Conservation (phyloP, 2,329 filamentous ascomycete species). For the Arthrobotrys iridis region DNA sequence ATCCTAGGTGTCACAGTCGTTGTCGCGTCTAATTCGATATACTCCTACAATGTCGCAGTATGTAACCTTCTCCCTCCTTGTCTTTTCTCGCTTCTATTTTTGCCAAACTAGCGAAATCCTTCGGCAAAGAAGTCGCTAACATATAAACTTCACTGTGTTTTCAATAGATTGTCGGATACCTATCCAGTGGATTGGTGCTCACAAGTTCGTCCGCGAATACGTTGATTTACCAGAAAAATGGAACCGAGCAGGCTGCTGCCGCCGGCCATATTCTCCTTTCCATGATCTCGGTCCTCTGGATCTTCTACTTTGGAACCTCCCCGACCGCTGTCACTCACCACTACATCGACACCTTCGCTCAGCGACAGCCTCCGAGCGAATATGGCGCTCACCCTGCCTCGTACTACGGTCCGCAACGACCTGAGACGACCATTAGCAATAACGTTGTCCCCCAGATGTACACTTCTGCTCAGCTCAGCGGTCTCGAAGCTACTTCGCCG, state of each 20-base stretch:
- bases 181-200: slow-evolving; percentile 83
- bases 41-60: slow-evolving; percentile 89
- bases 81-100: neutral
- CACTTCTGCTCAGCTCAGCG: slow-evolving; percentile 91
- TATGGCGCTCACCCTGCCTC: slow-evolving; percentile 26
- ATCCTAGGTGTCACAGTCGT: slow-evolving; percentile 83
- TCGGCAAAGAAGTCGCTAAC: slow-evolving; percentile 4
- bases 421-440: slow-evolving; percentile 80
- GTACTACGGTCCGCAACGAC: slow-evolving; percentile 76
- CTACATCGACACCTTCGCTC: slow-evolving; percentile 96
- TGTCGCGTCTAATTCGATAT: slow-evolving; percentile 81
- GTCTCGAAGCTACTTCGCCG: slow-evolving; percentile 94
- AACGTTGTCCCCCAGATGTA: slow-evolving; percentile 91
- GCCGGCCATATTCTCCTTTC: slow-evolving; percentile 94
- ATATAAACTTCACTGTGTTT: slow-evolving; percentile 59
- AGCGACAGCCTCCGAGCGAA: slow-evolving; percentile 69
- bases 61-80: slow-evolving; percentile 59
- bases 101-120: neutral
- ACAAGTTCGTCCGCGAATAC: slow-evolving; percentile 86
- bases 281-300: slow-evolving; percentile 96
- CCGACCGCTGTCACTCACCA: slow-evolving; percentile 85
- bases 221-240: slow-evolving; percentile 79
- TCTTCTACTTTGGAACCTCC: slow-evolving; percentile 97
- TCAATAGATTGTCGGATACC: slow-evolving; percentile 83
- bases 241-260: slow-evolving; percentile 82